phyloP scores from a whole-genome alignment of 208 protist genomes.

The Leishmania amazonensis region DNA sequence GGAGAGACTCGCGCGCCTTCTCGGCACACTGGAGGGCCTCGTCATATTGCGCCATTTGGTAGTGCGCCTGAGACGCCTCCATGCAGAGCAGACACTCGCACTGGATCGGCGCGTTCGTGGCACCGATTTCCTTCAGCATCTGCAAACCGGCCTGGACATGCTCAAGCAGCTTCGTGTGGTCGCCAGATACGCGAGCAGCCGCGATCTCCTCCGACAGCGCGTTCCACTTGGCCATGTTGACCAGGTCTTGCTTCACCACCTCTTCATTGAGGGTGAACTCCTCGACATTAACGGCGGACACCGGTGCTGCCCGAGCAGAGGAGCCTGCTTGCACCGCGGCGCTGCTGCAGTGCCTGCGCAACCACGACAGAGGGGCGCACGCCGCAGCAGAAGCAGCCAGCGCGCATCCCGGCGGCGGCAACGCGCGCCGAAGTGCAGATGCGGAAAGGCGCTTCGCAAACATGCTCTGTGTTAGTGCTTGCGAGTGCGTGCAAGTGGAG shows the following conservation, averaged over 20 bases:
- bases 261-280: conserved; percentile 86
- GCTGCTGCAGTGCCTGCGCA: not conserved
- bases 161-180: conserved; percentile 48
- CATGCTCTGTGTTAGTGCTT: not conserved
- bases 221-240: conserved; percentile 73
- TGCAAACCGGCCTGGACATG: conserved; percentile 57
- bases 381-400: not conserved
- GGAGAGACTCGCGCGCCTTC: conserved; percentile 51
- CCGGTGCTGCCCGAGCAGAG: not conserved
- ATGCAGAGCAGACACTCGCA: conserved; percentile 84
- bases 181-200: conserved; percentile 32
- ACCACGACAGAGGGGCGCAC: not conserved
- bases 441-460: not conserved
- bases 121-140: conserved; percentile 72
- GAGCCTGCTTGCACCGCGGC: not conserved
- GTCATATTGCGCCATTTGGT: conserved; percentile 63
- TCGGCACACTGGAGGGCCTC: conserved; percentile 50
- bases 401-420: not conserved
- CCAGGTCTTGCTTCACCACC: conserved; percentile 79
- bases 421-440: not conserved
- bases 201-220: conserved; percentile 63
- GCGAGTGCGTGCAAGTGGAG: not conserved
- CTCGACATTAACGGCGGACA: conserved; percentile 82
- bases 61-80: conserved; percentile 87
- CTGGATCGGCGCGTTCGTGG: conserved; percentile 78